Conservation (phyloP, 2,329 filamentous ascomycete species). For the Colletotrichum abscissum region DNA sequence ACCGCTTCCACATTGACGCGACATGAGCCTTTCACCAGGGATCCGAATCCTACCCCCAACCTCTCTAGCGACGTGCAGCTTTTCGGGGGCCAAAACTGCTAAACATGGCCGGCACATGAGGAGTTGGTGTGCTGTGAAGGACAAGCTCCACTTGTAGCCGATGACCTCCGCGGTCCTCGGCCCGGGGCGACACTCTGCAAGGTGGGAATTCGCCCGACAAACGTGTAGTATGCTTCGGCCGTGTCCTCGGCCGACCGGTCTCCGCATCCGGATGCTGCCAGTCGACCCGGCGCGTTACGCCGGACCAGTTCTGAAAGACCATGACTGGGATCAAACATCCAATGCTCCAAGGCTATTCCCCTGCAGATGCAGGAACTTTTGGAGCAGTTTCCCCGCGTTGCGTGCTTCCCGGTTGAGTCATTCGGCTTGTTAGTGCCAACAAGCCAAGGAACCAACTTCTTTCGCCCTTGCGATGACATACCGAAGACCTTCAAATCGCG, state of each 20-base stretch:
- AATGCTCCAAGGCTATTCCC: neutral
- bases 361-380: constrained; percentile 22
- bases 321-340: neutral
- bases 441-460: neutral
- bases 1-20: neutral
- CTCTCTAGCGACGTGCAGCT: neutral
- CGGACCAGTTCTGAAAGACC: neutral
- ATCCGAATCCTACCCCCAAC: constrained; percentile 1
- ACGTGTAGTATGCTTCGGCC: neutral
- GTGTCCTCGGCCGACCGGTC: neutral
- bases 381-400: constrained; percentile 1
- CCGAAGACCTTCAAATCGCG: neutral
- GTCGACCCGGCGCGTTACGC: neutral
- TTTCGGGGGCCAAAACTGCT: constrained; percentile 4
- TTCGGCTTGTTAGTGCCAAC: neutral
- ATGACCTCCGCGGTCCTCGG: neutral
- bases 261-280: neutral
- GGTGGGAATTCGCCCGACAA: neutral
- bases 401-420: constrained; percentile 18
- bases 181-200: neutral
- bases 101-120: neutral
- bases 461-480: constrained; percentile 2
- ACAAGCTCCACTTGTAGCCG: neutral
- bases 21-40: neutral
- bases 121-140: neutral